Conservation (phyloP, 2,329 filamentous ascomycete genomes). For the Trichophyton rubrum region DNA sequence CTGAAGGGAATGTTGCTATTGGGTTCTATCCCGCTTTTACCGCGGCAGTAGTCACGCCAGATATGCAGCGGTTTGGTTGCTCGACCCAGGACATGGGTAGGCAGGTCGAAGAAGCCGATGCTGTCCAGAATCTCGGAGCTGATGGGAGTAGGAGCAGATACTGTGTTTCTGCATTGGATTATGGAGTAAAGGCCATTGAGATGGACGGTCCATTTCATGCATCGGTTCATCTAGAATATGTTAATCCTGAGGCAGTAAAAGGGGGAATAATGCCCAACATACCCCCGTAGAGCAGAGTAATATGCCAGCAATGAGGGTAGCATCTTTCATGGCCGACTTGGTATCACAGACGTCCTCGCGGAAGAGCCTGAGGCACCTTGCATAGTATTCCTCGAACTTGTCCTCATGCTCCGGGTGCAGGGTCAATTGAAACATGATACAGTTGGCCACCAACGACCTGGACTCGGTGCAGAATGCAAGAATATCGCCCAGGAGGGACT, state of each 20-base stretch:
- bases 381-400: slow-evolving; percentile 9
- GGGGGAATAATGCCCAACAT: neutral
- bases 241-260: neutral
- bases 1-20: slow-evolving; percentile 10
- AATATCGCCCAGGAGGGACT: slow-evolving; percentile 8
- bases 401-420: slow-evolving; percentile 9
- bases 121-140: slow-evolving; percentile 8
- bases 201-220: slow-evolving; percentile 12
- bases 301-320: slow-evolving; percentile 10
- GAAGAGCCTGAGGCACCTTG: slow-evolving; percentile 7
- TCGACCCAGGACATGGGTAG: slow-evolving; percentile 10
- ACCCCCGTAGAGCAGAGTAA: slow-evolving; percentile 10
- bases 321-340: slow-evolving; percentile 4
- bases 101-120: slow-evolving; percentile 11
- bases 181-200: slow-evolving; percentile 10
- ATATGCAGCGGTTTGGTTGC: slow-evolving; percentile 9
- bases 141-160: slow-evolving; percentile 2
- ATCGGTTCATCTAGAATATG: slow-evolving; percentile 9
- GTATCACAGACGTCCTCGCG: slow-evolving; percentile 10
- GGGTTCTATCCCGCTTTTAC: slow-evolving; percentile 9
- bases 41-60: slow-evolving; percentile 12
- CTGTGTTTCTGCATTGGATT: slow-evolving; percentile 5
- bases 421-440: slow-evolving; percentile 11
- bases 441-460: slow-evolving; percentile 11
- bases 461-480: slow-evolving; percentile 8